Percentiles rank a stretch among this genome's conserved stretches.
Conservation (phyloP, 345 rosid species). For the Pistacia vera region DNA sequence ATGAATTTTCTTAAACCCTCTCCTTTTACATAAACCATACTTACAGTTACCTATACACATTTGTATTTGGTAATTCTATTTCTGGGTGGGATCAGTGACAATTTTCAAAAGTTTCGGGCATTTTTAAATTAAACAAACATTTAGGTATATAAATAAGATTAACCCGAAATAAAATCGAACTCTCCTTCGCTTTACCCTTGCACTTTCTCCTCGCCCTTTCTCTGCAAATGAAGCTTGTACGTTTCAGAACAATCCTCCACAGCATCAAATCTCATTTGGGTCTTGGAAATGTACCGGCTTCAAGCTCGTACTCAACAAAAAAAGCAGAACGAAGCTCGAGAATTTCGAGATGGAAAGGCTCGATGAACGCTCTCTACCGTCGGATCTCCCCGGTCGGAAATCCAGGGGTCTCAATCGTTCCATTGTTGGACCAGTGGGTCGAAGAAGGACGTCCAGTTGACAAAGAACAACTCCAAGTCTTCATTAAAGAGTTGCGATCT, state of each 20-base stretch:
- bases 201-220: not conserved
- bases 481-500: slow-evolving; percentile 28
- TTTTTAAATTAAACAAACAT: too few species aligned
- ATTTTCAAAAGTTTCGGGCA: too few species aligned
- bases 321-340: not conserved
- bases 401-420: slow-evolving; percentile 29
- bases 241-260: not conserved
- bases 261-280: slow-evolving; percentile 15
- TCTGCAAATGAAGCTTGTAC: not conserved
- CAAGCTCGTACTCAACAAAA: not conserved
- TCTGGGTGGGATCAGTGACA: too few species aligned
- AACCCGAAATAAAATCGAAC: not conserved
- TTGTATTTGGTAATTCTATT: too few species aligned
- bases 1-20: too few species aligned
- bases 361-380: slow-evolving; percentile 19
- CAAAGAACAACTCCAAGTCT: slow-evolving; percentile 9
- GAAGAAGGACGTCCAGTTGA: slow-evolving; percentile 30
- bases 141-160: too few species aligned
- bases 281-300: slow-evolving; percentile 3
- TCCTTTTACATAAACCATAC: too few species aligned
- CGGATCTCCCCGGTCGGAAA: slow-evolving; percentile 37
- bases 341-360: not conserved
- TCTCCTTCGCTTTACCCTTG: not conserved
- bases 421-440: slow-evolving; percentile 47
- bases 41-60: too few species aligned